Conservation (phyloP, 495 filamentous ascomycete genomes). For the Entonaema liquescens region DNA sequence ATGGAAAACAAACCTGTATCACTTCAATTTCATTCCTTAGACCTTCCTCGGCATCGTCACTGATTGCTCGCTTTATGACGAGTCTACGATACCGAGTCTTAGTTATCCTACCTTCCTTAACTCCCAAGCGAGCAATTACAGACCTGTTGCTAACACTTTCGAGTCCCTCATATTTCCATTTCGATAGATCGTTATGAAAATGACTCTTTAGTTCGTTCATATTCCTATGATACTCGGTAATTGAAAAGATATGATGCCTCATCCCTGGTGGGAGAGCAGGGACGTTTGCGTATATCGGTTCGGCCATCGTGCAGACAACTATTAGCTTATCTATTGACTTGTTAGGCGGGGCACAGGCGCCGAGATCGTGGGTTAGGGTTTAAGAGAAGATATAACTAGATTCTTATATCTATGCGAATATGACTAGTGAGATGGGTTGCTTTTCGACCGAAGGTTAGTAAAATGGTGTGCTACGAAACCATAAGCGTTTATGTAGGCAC, state of each 20-base stretch:
- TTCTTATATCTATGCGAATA: too few relatives aligned
- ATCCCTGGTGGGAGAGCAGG: not conserved
- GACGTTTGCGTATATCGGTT: not conserved
- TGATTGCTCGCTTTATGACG: conserved; percentile 6
- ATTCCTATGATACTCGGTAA: not conserved
- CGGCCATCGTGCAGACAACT: not conserved
- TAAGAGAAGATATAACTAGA: not conserved
- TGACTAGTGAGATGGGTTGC: too few relatives aligned
- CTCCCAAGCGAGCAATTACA: not conserved
- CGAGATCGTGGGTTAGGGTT: not conserved
- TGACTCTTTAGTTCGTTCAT: not conserved
- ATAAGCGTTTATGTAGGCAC: not conserved
- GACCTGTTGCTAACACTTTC: not conserved
- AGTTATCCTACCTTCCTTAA: not conserved
- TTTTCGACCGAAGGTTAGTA: too few relatives aligned
- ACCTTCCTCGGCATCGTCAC: not conserved
- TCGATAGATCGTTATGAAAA: not conserved
- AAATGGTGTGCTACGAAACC: not conserved
- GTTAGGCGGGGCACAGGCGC: too few relatives aligned
- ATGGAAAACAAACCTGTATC: not conserved
- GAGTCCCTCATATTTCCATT: not conserved
- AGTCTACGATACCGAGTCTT: conserved; percentile 9
- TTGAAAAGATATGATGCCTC: accelerated
- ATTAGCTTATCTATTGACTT: too few relatives aligned
- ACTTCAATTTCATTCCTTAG: conserved; percentile 6